Conservation (phyloP, 257 asterid species). For the Solanum piurae region DNA sequence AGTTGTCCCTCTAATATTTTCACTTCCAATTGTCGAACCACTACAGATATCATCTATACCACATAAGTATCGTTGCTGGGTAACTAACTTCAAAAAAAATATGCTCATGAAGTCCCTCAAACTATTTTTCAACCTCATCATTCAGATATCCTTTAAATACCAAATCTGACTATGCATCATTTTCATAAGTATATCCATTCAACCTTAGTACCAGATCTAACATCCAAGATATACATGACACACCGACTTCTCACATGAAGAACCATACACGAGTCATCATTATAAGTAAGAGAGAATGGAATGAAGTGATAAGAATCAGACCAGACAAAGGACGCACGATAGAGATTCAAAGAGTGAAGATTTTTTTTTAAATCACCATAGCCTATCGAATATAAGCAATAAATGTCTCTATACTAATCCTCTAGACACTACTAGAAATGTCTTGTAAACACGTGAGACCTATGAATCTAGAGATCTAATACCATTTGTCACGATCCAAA, state of each 20-base stretch:
- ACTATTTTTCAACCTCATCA: not conserved
- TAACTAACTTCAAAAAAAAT: not conserved
- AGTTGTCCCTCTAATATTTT: not conserved
- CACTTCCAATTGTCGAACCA: not conserved
- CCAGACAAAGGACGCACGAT: not conserved
- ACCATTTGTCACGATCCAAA: no score
- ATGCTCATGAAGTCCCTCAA: not conserved
- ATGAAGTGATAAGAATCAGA: no score
- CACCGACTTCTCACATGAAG: not conserved
- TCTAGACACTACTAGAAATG: not conserved
- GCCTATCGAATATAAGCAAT: not conserved
- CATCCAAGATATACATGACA: not conserved
- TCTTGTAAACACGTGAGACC: not conserved
- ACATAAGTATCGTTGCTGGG: not conserved
- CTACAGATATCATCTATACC: not conserved
- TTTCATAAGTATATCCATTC: not conserved
- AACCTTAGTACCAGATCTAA: not conserved
- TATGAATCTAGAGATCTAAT: no score
- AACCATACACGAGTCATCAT: not conserved
- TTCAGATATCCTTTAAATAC: not conserved
- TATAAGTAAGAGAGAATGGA: not conserved
- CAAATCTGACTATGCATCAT: not conserved
- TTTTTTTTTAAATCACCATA: not conserved
- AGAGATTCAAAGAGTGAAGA: not conserved
- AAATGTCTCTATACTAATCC: not conserved